phyloP scores from a whole-genome alignment of 495 filamentous ascomycete species.

The Aspergillus incahuasiensis region DNA sequence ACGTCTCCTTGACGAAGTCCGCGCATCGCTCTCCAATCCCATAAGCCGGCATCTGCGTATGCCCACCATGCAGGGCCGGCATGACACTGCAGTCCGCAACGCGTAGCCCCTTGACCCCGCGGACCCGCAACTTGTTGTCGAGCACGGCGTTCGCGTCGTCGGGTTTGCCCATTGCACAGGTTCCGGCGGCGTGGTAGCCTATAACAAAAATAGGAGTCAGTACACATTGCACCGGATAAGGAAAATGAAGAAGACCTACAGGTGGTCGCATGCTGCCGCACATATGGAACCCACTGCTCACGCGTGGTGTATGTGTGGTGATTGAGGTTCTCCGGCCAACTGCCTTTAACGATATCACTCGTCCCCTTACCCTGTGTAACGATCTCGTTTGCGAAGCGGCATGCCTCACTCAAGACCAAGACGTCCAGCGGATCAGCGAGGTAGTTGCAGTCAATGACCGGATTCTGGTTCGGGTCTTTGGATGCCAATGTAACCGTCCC shows the following conservation, averaged over 20 bases:
- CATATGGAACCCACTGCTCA: constrained; percentile 46
- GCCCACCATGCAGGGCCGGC: constrained; percentile 50
- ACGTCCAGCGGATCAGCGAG: constrained; percentile 45
- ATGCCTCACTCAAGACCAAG: constrained; percentile 45
- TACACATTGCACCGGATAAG: too few species aligned
- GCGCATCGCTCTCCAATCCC: constrained; percentile 57
- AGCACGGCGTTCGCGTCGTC: constrained; percentile 49
- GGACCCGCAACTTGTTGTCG: constrained; percentile 48
- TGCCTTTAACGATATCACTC: constrained; percentile 51
- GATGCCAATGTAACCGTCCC: constrained; percentile 37
- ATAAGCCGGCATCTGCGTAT: constrained; percentile 57
- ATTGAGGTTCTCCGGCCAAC: constrained; percentile 44
- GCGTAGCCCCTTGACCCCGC: constrained; percentile 47
- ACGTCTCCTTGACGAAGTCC: constrained; percentile 49
- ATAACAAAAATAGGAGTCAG: neutral
- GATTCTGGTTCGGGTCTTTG: constrained; percentile 33
- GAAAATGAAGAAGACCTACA: constrained; percentile 24
- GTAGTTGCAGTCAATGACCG: constrained; percentile 48
- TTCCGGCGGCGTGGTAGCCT: constrained; percentile 50
- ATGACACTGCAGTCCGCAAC: constrained; percentile 57
- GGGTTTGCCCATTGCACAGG: constrained; percentile 49
- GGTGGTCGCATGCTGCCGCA: constrained; percentile 49
- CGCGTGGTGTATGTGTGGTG: constrained; percentile 43
- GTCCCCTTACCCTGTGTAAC: constrained; percentile 49
- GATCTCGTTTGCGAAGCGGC: constrained; percentile 50